Conservation (phyloP, 768 basidiomycete genomes). For the Tephrocybe sp. region DNA sequence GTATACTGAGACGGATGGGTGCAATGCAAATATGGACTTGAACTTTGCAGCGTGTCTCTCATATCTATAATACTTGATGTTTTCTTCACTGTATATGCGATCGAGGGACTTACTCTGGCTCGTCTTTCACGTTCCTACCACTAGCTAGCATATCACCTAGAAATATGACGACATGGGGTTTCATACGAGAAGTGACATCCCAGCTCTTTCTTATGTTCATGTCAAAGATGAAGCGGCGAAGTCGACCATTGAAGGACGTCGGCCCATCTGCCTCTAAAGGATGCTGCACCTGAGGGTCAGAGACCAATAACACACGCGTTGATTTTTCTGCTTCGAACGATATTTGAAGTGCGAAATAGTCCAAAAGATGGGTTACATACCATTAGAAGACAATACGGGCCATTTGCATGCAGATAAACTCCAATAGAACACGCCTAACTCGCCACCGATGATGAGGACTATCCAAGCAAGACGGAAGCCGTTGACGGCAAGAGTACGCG, state of each 20-base stretch:
- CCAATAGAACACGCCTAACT: slow-evolving; percentile 60
- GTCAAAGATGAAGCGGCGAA: slow-evolving; percentile 50
- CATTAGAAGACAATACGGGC: slow-evolving; percentile 43
- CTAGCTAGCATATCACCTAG: slow-evolving; percentile 77
- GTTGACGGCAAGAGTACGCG: slow-evolving; percentile 18
- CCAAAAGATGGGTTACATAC: slow-evolving; percentile 12
- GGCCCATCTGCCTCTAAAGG: slow-evolving; percentile 35
- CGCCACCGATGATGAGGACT: slow-evolving; percentile 56
- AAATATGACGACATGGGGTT: slow-evolving; percentile 68
- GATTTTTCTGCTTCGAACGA: slow-evolving; percentile 23
- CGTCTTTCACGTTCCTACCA: slow-evolving; percentile 52
- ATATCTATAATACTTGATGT: slow-evolving; percentile 46
- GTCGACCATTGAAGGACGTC: slow-evolving; percentile 39
- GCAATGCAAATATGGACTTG: slow-evolving; percentile 54
- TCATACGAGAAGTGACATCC: slow-evolving; percentile 57
- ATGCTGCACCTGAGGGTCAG: slow-evolving; percentile 66
- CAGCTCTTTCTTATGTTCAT: slow-evolving; percentile 70
- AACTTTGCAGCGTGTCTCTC: slow-evolving; percentile 59
- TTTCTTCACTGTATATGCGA: too few species aligned
- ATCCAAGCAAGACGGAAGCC: slow-evolving; percentile 20
- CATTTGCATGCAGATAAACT: slow-evolving; percentile 59
- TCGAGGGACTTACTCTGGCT: slow-evolving; percentile 36
- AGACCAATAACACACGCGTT: slow-evolving; percentile 64
- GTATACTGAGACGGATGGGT: slow-evolving; percentile 42
- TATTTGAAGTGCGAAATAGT: neutral